Conservation (phyloP, 345 rosid genomes). For the Cardamine resedifolia region DNA sequence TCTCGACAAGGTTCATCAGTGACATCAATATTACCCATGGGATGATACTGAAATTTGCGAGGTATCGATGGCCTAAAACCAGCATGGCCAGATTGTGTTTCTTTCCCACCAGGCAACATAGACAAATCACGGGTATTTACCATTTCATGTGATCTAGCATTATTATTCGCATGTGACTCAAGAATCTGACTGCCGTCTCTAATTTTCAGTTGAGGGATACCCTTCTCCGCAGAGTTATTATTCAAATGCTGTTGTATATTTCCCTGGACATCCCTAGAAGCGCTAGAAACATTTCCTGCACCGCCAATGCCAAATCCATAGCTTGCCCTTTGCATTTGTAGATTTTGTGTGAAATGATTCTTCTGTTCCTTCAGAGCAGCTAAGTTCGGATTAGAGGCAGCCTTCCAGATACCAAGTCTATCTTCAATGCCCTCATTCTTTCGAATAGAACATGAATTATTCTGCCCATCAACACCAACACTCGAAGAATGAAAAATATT, state of each 20-base stretch:
- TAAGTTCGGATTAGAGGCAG: conserved; percentile 45
- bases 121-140: not conserved
- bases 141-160: conserved; percentile 44
- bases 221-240: conserved; percentile 50
- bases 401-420: conserved; percentile 45
- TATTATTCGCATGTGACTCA: conserved; percentile 51
- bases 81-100: conserved; percentile 45
- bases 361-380: conserved; percentile 39
- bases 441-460: conserved; percentile 40
- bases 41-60: conserved; percentile 90
- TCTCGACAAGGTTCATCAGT: conserved; percentile 50
- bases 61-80: conserved; percentile 46
- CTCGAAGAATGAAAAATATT: conserved; percentile 43
- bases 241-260: conserved; percentile 43
- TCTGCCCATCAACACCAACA: conserved; percentile 42
- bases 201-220: conserved; percentile 39
- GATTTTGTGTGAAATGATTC: conserved; percentile 42
- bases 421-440: conserved; percentile 44
- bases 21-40: conserved; percentile 77
- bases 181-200: conserved; percentile 45
- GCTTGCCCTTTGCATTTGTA: conserved; percentile 42
- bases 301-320: conserved; percentile 27
- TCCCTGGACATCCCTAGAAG: conserved; percentile 39
- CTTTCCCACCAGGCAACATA: conserved; percentile 44
- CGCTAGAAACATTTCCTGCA: conserved; percentile 38